These are phyloP conservation scores for Chrysoporthe cubensis DNA, from an alignment of 2,329 filamentous ascomycete species.

Conservation along the genomic window DNA sequence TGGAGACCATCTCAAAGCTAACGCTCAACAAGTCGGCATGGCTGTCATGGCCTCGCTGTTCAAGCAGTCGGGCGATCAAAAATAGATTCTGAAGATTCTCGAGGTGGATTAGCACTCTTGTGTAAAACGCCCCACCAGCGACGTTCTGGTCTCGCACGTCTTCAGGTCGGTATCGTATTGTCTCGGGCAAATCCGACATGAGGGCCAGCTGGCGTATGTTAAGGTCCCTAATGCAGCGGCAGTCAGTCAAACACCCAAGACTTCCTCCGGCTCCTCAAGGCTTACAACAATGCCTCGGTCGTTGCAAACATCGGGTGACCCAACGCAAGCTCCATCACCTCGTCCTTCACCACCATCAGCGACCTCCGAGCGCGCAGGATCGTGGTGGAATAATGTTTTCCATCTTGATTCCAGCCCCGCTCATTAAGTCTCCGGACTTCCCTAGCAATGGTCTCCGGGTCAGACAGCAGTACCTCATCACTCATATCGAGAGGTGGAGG, in stretches of 20 bases:
- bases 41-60: slow-evolving; percentile 46
- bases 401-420: slow-evolving; percentile 56
- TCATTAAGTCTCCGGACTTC: slow-evolving; percentile 48
- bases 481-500: slow-evolving; percentile 58
- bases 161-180: slow-evolving; percentile 44
- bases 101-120: slow-evolving; percentile 51
- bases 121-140: slow-evolving; percentile 42
- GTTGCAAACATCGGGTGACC: slow-evolving; percentile 44
- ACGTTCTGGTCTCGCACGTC: slow-evolving; percentile 41
- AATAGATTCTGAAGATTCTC: slow-evolving; percentile 62
- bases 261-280: background rate
- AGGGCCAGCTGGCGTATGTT: slow-evolving; percentile 41
- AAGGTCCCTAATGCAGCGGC: slow-evolving; percentile 36
- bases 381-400: slow-evolving; percentile 48
- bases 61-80: slow-evolving; percentile 59
- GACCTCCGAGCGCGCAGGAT: slow-evolving; percentile 50
- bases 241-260: background rate
- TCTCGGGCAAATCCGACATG: slow-evolving; percentile 41
- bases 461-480: slow-evolving; percentile 52
- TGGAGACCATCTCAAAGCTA: slow-evolving; percentile 52
- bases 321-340: slow-evolving; percentile 62
- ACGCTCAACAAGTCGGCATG: slow-evolving; percentile 47
- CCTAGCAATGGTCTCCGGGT: slow-evolving; percentile 44
- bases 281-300: slow-evolving; percentile 40
- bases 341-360: slow-evolving; percentile 57